phyloP scores from a whole-genome alignment of 257 asterid species.

The Prunella vulgaris region DNA sequence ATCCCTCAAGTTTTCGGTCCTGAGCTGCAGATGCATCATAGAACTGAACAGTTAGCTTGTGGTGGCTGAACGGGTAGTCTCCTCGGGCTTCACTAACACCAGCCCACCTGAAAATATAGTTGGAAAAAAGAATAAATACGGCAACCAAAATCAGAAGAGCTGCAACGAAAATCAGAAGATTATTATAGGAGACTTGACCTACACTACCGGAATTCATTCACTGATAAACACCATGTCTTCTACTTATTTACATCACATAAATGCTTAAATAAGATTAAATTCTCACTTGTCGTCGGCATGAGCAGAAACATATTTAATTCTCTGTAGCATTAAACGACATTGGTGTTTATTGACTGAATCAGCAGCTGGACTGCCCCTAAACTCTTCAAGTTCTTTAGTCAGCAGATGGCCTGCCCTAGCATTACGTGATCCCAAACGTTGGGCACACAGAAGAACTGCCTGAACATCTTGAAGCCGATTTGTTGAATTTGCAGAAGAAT shows the following conservation, averaged over 20 bases:
- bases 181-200: not conserved
- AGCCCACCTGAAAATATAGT: slow-evolving; percentile 59
- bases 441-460: slow-evolving; percentile 83
- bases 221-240: not conserved
- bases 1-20: slow-evolving; percentile 89
- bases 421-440: slow-evolving; percentile 87
- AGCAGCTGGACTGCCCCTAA: slow-evolving; percentile 67
- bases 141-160: slow-evolving; percentile 1
- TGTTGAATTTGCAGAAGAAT: slow-evolving; percentile 71
- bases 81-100: slow-evolving; percentile 87
- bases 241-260: slow-evolving; percentile 6
- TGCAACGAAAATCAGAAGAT: slow-evolving; percentile 1
- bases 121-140: slow-evolving; percentile 9
- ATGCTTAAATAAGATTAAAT: slow-evolving; percentile 16
- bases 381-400: slow-evolving; percentile 91
- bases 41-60: slow-evolving; percentile 91
- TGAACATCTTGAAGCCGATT: slow-evolving; percentile 94
- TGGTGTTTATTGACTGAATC: slow-evolving; percentile 94
- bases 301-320: slow-evolving; percentile 71
- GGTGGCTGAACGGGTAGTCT: slow-evolving; percentile 97
- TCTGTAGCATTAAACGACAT: slow-evolving; percentile 76
- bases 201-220: not conserved
- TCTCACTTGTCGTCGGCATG: slow-evolving; percentile 78
- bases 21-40: slow-evolving; percentile 89
- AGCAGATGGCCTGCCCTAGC: slow-evolving; percentile 86